Conservation (phyloP, 164 flowering plant species). For the Magnolia sinica region DNA sequence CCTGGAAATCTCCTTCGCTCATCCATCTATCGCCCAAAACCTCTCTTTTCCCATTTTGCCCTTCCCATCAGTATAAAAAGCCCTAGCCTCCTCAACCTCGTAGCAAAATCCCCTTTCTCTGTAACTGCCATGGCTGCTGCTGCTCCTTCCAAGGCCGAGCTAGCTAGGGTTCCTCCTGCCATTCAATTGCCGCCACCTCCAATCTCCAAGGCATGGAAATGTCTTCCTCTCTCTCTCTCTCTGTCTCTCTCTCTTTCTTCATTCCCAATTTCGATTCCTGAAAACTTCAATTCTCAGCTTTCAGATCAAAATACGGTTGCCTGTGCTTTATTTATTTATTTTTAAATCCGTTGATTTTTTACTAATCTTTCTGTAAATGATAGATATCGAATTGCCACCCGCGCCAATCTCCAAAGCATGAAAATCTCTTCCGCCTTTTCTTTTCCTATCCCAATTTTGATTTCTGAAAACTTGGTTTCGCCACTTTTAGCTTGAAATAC, state of each 20-base stretch:
- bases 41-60: neutral
- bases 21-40: neutral
- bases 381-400: too few species aligned
- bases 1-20: conserved; percentile 14
- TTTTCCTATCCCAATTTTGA: too few species aligned
- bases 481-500: too few species aligned
- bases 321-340: neutral
- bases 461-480: too few species aligned
- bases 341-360: too few species aligned
- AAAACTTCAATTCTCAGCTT: too few species aligned
- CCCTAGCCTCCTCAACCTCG: neutral
- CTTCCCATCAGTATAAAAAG: neutral
- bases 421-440: too few species aligned
- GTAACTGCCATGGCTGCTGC: conserved; percentile 45
- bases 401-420: too few species aligned
- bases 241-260: neutral
- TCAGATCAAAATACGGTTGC: neutral
- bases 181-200: conserved; percentile 47
- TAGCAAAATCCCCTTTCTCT: neutral
- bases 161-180: conserved; percentile 61
- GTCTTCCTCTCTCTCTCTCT: neutral
- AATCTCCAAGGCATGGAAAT: conserved; percentile 41
- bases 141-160: conserved; percentile 42
- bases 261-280: neutral
- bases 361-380: too few species aligned